Conservation (phyloP, 2,329 filamentous ascomycete genomes). For the Ophiostoma perfectum region DNA sequence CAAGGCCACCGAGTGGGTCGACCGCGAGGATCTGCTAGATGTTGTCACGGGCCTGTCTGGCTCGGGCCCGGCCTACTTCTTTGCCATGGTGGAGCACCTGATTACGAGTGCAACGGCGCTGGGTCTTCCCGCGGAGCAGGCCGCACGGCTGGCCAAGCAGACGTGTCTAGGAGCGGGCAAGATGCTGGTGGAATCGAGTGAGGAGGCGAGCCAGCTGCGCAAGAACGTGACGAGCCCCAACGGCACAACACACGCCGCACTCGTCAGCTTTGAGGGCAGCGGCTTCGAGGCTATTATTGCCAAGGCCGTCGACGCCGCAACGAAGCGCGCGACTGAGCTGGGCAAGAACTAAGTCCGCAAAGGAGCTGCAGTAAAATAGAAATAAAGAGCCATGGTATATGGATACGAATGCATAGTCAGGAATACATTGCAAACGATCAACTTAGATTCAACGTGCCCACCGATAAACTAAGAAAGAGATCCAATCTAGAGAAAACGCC, state of each 20-base stretch:
- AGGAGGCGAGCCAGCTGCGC: conserved; percentile 43
- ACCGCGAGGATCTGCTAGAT: conserved; percentile 45
- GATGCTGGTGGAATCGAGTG: conserved; percentile 45
- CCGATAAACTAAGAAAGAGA: too few relatives aligned
- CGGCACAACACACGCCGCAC: conserved; percentile 46
- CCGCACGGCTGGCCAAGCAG: conserved; percentile 46
- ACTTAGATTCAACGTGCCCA: neutral
- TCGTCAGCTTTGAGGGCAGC: conserved; percentile 44
- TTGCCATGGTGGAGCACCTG: conserved; percentile 49
- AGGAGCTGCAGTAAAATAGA: neutral
- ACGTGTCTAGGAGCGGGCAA: conserved; percentile 48
- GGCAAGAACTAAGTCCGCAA: conserved; percentile 29
- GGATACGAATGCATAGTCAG: neutral
- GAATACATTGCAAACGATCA: neutral
- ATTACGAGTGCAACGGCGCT: conserved; percentile 41
- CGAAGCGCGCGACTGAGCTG: conserved; percentile 40
- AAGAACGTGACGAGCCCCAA: conserved; percentile 50
- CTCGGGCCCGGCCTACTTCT: conserved; percentile 50
- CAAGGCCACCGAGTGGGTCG: conserved; percentile 46
- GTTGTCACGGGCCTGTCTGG: conserved; percentile 48
- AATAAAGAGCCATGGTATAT: neutral
- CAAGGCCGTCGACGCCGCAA: conserved; percentile 44
- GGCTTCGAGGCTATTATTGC: conserved; percentile 42
- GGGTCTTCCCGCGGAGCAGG: conserved; percentile 44
- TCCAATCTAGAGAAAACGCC: neutral